A percentile compares a stretch with the other conserved stretches of the same genome.
These are phyloP conservation scores for Talaromyces ruber DNA, from an alignment of 495 filamentous ascomycete genomes.

Conservation along the genomic window DNA sequence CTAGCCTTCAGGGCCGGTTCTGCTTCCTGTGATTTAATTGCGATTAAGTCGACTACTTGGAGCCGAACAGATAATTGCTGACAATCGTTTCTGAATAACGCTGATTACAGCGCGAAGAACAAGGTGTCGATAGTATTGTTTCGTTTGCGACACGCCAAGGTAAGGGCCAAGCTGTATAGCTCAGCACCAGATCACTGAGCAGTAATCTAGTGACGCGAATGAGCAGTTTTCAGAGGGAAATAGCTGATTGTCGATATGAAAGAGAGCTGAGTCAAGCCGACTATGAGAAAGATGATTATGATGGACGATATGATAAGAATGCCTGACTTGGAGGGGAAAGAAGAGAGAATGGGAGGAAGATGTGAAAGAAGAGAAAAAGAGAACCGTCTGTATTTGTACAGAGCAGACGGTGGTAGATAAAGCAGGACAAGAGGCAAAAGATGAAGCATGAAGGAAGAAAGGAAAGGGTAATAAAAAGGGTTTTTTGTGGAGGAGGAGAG, in stretches of 20 bases:
- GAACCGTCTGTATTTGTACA: background rate
- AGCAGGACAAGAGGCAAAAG: slow-evolving; percentile 7
- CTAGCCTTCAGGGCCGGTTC: background rate
- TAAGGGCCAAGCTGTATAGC: background rate
- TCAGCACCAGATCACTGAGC: background rate
- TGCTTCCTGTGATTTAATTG: background rate
- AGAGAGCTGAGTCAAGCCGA: background rate
- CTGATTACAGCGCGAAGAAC: too few species aligned
- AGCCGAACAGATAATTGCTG: background rate
- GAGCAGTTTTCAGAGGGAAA: background rate
- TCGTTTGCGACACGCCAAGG: background rate
- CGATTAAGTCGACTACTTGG: background rate
- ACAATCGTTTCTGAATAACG: background rate
- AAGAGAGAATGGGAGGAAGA: slow-evolving; percentile 3
- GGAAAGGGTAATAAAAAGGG: background rate
- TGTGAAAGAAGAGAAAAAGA: slow-evolving; percentile 2
- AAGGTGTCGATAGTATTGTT: background rate
- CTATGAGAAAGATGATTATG: background rate
- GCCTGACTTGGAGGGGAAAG: background rate
- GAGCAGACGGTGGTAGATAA: slow-evolving; percentile 9
- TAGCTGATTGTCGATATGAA: background rate
- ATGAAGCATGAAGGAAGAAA: background rate
- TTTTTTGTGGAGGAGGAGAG: background rate
- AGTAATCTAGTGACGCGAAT: background rate
- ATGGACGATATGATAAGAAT: background rate